A percentile compares a stretch with the other conserved stretches of the same genome.
Evolutionary conservation across 345 rosid species (phyloP).

Genomic region (Kandelia obovata): DNA sequence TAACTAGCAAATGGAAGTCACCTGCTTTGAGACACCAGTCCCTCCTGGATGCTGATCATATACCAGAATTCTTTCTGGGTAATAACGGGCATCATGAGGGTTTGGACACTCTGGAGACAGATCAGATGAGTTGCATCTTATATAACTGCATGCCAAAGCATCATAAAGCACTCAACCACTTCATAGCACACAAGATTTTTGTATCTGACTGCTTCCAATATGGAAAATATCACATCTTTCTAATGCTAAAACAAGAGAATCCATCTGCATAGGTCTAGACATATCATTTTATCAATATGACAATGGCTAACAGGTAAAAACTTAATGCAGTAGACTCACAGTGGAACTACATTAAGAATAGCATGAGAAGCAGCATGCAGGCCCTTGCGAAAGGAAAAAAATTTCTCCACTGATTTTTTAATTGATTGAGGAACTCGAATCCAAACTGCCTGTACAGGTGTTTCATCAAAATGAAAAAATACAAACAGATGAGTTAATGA

Average conservation of each 20-base stretch:
- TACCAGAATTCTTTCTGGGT: conserved; percentile 67
- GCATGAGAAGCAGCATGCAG: conserved; percentile 97
- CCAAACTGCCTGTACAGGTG: conserved; percentile 75
- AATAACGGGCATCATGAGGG: conserved; percentile 53
- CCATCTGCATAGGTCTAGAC: not conserved
- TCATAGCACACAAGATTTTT: not conserved
- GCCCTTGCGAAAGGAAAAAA: conserved; percentile 57
- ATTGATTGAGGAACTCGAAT: conserved; percentile 62
- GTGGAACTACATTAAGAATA: conserved; percentile 70
- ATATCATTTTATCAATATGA: not conserved
- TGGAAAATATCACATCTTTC: not conserved
- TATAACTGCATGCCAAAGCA: conserved; percentile 40
- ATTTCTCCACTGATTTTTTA: conserved; percentile 44
- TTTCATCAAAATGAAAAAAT: not conserved
- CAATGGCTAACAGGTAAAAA: not conserved
- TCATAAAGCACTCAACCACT: conserved; percentile 4
- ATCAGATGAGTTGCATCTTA: conserved; percentile 80
- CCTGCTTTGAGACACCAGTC: conserved; percentile 83
- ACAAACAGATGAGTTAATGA: not conserved
- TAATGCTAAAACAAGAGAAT: not conserved
- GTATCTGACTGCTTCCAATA: not conserved
- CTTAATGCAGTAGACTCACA: conserved; percentile 38
- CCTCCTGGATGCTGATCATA: conserved; percentile 94
- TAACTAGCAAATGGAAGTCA: conserved; percentile 19
- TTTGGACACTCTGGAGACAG: conserved; percentile 89